phyloP scores from a whole-genome alignment of 2,329 filamentous ascomycete species.

The Epichloe aotearoae region DNA sequence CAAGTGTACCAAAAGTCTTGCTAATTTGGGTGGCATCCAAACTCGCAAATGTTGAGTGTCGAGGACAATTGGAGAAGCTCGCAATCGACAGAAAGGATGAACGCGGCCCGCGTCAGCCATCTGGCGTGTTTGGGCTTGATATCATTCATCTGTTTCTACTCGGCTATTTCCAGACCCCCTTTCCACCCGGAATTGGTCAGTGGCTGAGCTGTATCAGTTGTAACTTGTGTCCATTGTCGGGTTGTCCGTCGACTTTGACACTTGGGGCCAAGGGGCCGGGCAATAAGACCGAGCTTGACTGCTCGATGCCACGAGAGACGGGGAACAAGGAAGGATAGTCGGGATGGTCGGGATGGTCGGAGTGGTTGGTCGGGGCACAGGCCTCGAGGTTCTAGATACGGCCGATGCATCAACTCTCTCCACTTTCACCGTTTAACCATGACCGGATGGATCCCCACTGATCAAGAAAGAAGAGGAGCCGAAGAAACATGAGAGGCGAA shows the following conservation, averaged over 20 bases:
- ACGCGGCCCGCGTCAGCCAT: too few species aligned
- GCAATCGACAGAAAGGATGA: background rate
- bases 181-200: too few species aligned
- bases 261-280: too few species aligned
- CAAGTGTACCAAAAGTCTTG: background rate
- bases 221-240: too few species aligned
- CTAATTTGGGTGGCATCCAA: background rate
- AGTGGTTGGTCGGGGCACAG: conserved; percentile 5
- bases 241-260: too few species aligned
- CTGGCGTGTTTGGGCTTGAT: too few species aligned
- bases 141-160: too few species aligned
- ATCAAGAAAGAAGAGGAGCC: conserved; percentile 10
- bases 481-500: background rate
- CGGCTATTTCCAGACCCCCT: too few species aligned
- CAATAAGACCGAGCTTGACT: background rate
- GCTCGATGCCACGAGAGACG: background rate
- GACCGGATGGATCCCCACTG: conserved; percentile 9
- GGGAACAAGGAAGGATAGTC: background rate
- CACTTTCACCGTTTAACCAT: conserved; percentile 11
- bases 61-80: background rate
- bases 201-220: too few species aligned
- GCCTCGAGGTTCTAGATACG: conserved; percentile 8
- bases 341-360: background rate
- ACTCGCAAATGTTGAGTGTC: background rate
- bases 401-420: conserved; percentile 12